Evolutionary conservation across 768 basidiomycete genomes (phyloP).

Genomic region (Suillus weaverae): DNA sequence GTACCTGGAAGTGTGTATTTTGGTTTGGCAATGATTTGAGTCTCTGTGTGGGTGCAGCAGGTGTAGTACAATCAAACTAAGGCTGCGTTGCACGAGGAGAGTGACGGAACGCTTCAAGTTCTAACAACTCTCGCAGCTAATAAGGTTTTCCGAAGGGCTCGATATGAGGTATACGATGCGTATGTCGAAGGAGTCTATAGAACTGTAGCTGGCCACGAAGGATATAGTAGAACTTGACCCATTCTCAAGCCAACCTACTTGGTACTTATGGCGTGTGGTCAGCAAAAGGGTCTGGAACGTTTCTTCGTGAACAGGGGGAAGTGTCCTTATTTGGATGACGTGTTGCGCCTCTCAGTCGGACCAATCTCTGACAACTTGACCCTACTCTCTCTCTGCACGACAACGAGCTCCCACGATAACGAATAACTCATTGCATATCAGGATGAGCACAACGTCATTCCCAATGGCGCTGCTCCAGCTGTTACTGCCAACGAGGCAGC

Average conservation of each 20-base stretch:
- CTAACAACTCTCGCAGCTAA: neutral
- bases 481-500: slow-evolving; percentile 51
- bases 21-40: neutral
- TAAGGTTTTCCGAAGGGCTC: neutral
- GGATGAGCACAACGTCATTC: slow-evolving; percentile 79
- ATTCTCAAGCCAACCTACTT: neutral
- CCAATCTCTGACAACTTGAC: slow-evolving; percentile 19
- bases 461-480: slow-evolving; percentile 51
- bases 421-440: slow-evolving; percentile 94
- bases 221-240: neutral
- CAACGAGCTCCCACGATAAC: slow-evolving; percentile 82
- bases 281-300: neutral
- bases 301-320: neutral
- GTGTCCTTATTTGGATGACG: neutral
- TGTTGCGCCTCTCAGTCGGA: neutral
- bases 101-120: neutral
- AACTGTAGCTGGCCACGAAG: neutral
- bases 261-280: neutral
- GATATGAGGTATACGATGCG: neutral
- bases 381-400: slow-evolving; percentile 25
- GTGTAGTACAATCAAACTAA: neutral
- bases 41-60: neutral
- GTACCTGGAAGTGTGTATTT: neutral
- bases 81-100: neutral
- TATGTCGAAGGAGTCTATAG: neutral